These are phyloP conservation scores for Mycena galericulata DNA, from an alignment of 768 basidiomycete species.

Conservation along the genomic window DNA sequence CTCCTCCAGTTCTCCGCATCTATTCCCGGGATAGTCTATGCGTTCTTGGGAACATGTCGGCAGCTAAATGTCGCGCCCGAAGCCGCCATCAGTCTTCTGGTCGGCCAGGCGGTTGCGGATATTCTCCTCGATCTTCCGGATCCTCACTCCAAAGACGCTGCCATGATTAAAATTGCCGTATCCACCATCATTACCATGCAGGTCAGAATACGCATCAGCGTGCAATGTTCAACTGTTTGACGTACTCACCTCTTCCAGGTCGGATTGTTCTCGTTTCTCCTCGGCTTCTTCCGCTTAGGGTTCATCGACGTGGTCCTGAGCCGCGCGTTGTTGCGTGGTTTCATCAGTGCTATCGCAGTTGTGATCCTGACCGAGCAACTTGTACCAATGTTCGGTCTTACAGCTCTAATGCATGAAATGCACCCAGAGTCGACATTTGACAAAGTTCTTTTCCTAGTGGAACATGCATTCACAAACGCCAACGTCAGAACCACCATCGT, in stretches of 20 bases:
- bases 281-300: slow-evolving; percentile 90
- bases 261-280: slow-evolving; percentile 85
- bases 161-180: slow-evolving; percentile 72
- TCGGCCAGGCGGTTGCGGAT: slow-evolving; percentile 88
- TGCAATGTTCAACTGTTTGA: neutral
- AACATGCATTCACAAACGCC: slow-evolving; percentile 64
- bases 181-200: slow-evolving; percentile 89
- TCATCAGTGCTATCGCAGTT: slow-evolving; percentile 86
- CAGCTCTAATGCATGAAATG: slow-evolving; percentile 59
- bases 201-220: slow-evolving; percentile 49
- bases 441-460: slow-evolving; percentile 81
- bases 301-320: slow-evolving; percentile 95
- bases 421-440: slow-evolving; percentile 79
- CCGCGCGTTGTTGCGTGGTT: slow-evolving; percentile 88
- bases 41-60: slow-evolving; percentile 87
- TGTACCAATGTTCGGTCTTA: slow-evolving; percentile 91
- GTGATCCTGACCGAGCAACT: slow-evolving; percentile 91
- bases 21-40: slow-evolving; percentile 90
- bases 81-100: slow-evolving; percentile 86
- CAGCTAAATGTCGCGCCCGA: slow-evolving; percentile 91
- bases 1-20: slow-evolving; percentile 78
- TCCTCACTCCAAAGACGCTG: slow-evolving; percentile 54
- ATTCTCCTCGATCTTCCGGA: slow-evolving; percentile 64
- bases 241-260: slow-evolving; percentile 71
- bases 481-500: slow-evolving; percentile 80